A percentile compares a stretch with the other conserved stretches of the same genome.
phyloP scores from a whole-genome alignment of 139 green algal genomes.

The Volvox africanus region DNA sequence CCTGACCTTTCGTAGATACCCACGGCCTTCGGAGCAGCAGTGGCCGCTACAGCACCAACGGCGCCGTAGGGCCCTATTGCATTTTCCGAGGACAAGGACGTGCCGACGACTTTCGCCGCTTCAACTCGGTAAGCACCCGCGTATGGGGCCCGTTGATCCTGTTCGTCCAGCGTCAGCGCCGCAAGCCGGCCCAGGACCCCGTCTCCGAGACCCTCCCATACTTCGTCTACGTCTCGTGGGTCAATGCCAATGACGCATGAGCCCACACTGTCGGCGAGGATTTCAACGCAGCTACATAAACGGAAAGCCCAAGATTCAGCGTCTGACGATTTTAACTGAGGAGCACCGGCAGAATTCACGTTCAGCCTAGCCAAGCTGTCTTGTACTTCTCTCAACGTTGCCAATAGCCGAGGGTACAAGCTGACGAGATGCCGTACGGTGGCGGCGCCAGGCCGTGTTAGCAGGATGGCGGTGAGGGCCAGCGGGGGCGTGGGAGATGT shows the following conservation, averaged over 20 bases:
- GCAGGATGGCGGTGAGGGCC: slow-evolving; percentile 18
- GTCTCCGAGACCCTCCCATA: background rate
- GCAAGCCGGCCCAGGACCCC: background rate
- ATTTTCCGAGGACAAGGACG: too few relatives aligned
- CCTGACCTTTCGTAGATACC: background rate
- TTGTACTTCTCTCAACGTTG: background rate
- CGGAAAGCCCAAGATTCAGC: background rate
- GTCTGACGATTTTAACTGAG: background rate
- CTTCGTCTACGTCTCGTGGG: slow-evolving; percentile 10
- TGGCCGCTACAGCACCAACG: background rate
- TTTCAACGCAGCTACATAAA: slow-evolving; percentile 10
- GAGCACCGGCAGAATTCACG: background rate
- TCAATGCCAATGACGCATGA: background rate
- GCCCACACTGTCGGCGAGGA: background rate
- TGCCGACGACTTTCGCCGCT: too few relatives aligned
- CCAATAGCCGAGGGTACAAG: background rate
- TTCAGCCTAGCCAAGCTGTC: background rate
- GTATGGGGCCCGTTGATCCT: background rate
- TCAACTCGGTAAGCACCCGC: too few relatives aligned
- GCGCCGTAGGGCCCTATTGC: background rate
- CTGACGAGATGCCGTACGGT: background rate
- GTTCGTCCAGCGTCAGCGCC: background rate
- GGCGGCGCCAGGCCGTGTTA: background rate
- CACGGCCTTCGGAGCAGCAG: background rate
- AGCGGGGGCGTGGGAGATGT: background rate